Percentiles rank a stretch among this genome's conserved stretches.
These are phyloP conservation scores for Pseudocercospora crystallina DNA, from an alignment of 2,329 filamentous ascomycete species.

Conservation along the genomic window DNA sequence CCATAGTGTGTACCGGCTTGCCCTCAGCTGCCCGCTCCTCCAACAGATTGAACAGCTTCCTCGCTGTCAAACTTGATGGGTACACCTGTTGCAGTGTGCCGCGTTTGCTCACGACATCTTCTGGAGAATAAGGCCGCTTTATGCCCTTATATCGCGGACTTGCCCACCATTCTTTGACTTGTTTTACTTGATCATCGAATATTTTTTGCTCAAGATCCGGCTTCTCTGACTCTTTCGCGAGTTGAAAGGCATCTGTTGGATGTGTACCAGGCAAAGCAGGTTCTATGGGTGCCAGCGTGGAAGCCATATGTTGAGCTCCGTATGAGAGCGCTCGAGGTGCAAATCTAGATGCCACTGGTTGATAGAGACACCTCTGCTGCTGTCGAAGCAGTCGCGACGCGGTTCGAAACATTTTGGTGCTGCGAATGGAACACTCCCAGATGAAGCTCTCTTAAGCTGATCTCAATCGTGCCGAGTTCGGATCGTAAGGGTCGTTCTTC, in stretches of 20 bases:
- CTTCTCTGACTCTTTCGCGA: slow-evolving; percentile 76
- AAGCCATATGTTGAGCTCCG: slow-evolving; percentile 47
- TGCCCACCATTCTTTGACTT: slow-evolving; percentile 89
- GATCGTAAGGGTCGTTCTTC: no score
- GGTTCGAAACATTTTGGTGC: slow-evolving; percentile 28
- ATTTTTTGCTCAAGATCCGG: slow-evolving; percentile 77
- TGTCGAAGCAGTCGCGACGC: slow-evolving; percentile 31
- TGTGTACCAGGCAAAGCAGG: slow-evolving; percentile 62
- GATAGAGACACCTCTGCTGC: slow-evolving; percentile 26
- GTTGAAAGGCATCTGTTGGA: slow-evolving; percentile 78
- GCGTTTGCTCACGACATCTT: slow-evolving; percentile 89
- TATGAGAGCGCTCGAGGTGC: slow-evolving; percentile 25
- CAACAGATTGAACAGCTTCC: slow-evolving; percentile 89
- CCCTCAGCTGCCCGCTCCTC: slow-evolving; percentile 74
- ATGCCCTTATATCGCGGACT: slow-evolving; percentile 83
- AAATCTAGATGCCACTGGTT: slow-evolving; percentile 17
- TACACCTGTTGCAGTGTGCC: slow-evolving; percentile 85
- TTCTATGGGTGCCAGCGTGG: slow-evolving; percentile 52
- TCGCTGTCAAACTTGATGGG: slow-evolving; percentile 89
- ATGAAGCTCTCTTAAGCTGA: no score
- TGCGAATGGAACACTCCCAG: no score
- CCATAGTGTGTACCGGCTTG: slow-evolving; percentile 94
- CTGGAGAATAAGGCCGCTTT: slow-evolving; percentile 84
- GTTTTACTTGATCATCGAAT: slow-evolving; percentile 77
- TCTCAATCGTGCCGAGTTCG: no score